Evolutionary conservation across 805 yeast species (phyloP).

Genomic region (Schwanniomyces sp.): DNA sequence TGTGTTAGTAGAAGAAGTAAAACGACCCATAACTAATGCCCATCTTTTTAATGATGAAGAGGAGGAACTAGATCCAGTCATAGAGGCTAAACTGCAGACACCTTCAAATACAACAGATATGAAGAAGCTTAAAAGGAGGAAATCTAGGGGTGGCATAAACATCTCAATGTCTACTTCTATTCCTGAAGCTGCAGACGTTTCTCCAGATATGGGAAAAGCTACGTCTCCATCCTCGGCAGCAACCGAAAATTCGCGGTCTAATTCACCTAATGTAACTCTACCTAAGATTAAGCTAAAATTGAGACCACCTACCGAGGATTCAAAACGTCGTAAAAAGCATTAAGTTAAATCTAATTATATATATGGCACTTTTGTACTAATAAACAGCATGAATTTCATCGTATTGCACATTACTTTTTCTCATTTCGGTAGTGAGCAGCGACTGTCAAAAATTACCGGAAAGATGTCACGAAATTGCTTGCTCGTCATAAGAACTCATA

Average conservation of each 20-base stretch:
- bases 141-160: constrained; percentile 28
- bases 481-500: too few relatives aligned
- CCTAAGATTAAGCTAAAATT: constrained; percentile 12
- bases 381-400: neutral
- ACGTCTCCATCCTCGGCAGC: neutral
- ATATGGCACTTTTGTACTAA: neutral
- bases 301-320: constrained; percentile 2
- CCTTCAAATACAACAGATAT: constrained; percentile 1
- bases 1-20: constrained; percentile 30
- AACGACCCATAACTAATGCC: constrained; percentile 27
- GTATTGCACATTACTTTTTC: too few relatives aligned
- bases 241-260: neutral
- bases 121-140: constrained; percentile 19
- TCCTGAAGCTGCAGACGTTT: neutral
- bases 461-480: too few relatives aligned
- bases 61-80: constrained; percentile 10
- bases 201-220: neutral
- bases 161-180: constrained; percentile 4
- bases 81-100: constrained; percentile 4
- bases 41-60: constrained; percentile 43
- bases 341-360: neutral
- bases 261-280: constrained; percentile 1
- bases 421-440: too few relatives aligned
- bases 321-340: constrained; percentile 1
- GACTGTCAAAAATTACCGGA: too few relatives aligned